Percentiles rank a stretch among this genome's conserved stretches.
Evolutionary conservation across 257 asterid genomes (phyloP).

Genomic region (Solanum neorickii): DNA sequence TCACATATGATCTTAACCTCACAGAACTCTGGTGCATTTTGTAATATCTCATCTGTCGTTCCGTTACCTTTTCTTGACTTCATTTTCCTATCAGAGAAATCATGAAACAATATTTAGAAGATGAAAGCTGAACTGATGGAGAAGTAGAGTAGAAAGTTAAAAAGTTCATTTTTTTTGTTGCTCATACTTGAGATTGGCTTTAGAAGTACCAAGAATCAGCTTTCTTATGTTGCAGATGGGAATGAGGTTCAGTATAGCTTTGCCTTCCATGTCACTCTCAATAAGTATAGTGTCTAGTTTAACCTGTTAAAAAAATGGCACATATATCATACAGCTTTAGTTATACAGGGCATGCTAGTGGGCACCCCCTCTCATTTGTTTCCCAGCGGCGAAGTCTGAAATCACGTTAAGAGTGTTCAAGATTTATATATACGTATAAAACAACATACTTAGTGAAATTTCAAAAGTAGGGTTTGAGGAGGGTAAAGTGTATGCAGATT

Average conservation of each 20-base stretch:
- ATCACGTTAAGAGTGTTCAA: not conserved
- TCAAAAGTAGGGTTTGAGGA: rapidly evolving
- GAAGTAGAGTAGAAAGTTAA: not conserved
- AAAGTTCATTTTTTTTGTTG: not conserved
- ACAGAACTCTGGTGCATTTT: not conserved
- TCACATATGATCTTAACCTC: not conserved
- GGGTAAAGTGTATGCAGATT: not conserved
- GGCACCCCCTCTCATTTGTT: not conserved
- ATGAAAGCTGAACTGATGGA: not conserved
- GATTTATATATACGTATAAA: not conserved
- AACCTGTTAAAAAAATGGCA: constrained; percentile 18
- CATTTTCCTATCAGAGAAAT: constrained; percentile 26
- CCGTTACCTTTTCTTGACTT: constrained; percentile 31
- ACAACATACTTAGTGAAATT: too few species aligned
- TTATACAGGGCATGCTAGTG: not conserved
- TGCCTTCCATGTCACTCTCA: constrained; percentile 65
- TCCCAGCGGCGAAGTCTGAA: not conserved
- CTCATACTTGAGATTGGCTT: constrained; percentile 41
- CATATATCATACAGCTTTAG: not conserved
- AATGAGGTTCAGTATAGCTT: constrained; percentile 68
- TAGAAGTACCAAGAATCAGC: constrained; percentile 45
- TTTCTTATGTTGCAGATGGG: constrained; percentile 59
- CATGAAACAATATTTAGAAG: not conserved
- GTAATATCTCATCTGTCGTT: not conserved
- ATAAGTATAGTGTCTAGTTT: constrained; percentile 61